phyloP scores from a whole-genome alignment of 768 basidiomycete genomes.

The Russula lepida region DNA sequence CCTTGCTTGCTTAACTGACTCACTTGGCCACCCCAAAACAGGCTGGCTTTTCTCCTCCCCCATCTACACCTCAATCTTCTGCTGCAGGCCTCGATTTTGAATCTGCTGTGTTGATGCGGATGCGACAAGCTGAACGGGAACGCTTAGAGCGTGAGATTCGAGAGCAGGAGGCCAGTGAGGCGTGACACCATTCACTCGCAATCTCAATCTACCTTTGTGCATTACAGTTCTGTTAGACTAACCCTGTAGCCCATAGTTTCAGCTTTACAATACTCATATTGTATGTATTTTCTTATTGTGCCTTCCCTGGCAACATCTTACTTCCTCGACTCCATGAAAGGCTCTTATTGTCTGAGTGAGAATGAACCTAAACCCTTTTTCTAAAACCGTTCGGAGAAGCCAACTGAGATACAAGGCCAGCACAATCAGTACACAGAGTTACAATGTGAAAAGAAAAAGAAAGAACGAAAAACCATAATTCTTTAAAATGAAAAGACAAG shows the following conservation, averaged over 20 bases:
- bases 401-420: conserved; percentile 8
- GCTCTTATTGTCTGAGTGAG: neutral
- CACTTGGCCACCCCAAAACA: neutral
- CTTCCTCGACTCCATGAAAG: neutral
- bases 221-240: neutral
- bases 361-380: neutral
- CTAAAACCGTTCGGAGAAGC: neutral
- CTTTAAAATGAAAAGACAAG: neutral
- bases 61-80: conserved; percentile 19
- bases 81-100: conserved; percentile 60
- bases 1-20: too few relatives aligned
- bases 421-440: conserved; percentile 10
- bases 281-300: neutral
- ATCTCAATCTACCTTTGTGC: neutral
- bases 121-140: conserved; percentile 75
- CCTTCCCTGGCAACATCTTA: neutral
- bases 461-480: neutral
- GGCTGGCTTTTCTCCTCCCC: conserved; percentile 16
- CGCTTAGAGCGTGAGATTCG: conserved; percentile 69
- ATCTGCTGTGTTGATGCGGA: conserved; percentile 66
- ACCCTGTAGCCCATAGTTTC: neutral
- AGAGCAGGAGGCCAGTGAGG: conserved; percentile 52
- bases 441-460: neutral
- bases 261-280: neutral
- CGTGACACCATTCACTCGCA: neutral